These are phyloP conservation scores for Amniculicola lignicola DNA, from an alignment of 495 filamentous ascomycete genomes.

Conservation along the genomic window DNA sequence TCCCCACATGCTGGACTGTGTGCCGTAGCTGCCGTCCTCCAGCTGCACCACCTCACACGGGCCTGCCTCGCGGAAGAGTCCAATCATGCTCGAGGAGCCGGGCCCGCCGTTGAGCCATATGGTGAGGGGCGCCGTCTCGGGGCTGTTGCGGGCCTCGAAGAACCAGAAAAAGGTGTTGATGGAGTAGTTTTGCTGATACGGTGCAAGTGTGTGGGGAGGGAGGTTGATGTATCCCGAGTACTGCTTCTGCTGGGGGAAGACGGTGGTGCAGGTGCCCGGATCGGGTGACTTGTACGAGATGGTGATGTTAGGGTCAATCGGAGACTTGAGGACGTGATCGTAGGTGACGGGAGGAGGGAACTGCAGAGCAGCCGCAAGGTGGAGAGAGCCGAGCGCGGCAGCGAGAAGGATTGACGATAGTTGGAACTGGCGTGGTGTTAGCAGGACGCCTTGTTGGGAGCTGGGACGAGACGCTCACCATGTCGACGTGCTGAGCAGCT, in stretches of 20 bases:
- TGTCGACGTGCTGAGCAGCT: not conserved
- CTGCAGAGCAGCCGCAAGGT: constrained; percentile 12
- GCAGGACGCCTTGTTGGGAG: too few species aligned
- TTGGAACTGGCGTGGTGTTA: too few species aligned
- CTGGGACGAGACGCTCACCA: too few species aligned
- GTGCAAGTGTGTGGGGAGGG: constrained; percentile 48
- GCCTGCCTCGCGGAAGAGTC: constrained; percentile 33
- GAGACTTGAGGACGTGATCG: constrained; percentile 53
- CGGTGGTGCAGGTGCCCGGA: constrained; percentile 44
- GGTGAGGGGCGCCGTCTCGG: constrained; percentile 56
- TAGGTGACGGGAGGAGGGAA: constrained; percentile 39
- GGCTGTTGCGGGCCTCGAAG: constrained; percentile 59
- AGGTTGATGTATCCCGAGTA: constrained; percentile 48
- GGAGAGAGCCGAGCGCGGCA: not conserved
- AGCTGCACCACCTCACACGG: constrained; percentile 43
- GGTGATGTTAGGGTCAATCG: constrained; percentile 56
- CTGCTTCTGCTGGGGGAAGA: constrained; percentile 32
- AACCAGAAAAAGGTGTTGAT: constrained; percentile 81
- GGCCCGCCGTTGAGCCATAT: constrained; percentile 59
- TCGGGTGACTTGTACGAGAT: constrained; percentile 58
- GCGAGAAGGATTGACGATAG: constrained; percentile 26
- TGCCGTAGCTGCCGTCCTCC: constrained; percentile 39
- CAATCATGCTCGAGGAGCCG: constrained; percentile 30
- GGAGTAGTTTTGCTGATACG: constrained; percentile 53
- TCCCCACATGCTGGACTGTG: constrained; percentile 39